Base-by-base conservation (phyloP, 805 yeast species). In the Grigorovia humatica region DNA sequence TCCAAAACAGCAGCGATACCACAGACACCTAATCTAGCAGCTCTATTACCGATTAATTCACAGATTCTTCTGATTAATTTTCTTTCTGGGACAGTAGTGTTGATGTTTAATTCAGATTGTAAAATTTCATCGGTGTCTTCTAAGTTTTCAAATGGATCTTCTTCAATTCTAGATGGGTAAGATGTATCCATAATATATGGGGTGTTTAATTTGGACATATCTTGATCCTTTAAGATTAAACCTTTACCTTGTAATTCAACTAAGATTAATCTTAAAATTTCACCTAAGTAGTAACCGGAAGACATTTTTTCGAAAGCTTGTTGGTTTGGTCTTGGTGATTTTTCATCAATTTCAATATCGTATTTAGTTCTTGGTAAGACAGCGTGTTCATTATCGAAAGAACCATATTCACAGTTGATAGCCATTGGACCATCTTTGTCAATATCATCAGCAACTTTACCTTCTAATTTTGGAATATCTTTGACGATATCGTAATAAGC, bases 321-420 rank as follows among this genome's bases (percentile, higher is more conserved):
- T 74, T 91, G 96, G 57, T 91, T 89, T 48, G 97, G 97, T 73
- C 96, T 84, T 62, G 98, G 98, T 43, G 95, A 85, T 64, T 85
- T 84, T 30, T 71, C 74, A 70, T 91, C 98, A 58, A 91, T 83
- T 58, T 74, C 76, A 51, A 82, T 66, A 70, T 91, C 99, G 69
- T 81, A 91, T 68, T 83, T 83, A 59, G 95, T 90, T 73, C 96
- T 81, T 66, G 98, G 98, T 61, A 91, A 77, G 40, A 83, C 79
- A 9, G 59, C 53, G 64, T 85, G 95, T 71, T 88, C 96, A 67
- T 88, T 90, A 70, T 91, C 98, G 67, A 91, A 91, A 7, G 97
- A 91, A 64, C 99, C 98, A 74, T 91, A 91, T 74, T 91, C 99
- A 76, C 97, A 89, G 77, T 91, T 91, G 69, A 91, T 91, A 51